Conservation (phyloP, 495 filamentous ascomycete species). For the Aspergillus bridgeri region DNA sequence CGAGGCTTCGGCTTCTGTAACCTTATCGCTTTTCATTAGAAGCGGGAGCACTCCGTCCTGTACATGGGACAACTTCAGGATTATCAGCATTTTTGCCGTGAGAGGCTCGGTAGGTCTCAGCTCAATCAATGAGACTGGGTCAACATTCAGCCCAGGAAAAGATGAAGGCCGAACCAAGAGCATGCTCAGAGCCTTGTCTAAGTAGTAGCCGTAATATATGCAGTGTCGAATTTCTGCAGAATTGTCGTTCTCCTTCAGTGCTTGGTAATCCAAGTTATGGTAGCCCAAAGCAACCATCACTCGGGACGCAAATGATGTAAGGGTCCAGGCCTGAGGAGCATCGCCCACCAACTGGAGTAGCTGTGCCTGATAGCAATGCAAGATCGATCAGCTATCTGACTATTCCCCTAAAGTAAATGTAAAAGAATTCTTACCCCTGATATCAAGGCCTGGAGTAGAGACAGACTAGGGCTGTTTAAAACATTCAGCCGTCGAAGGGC, state of each 20-base stretch:
- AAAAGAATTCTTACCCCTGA: slow-evolving; percentile 22
- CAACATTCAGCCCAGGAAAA: slow-evolving; percentile 28
- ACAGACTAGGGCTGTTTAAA: slow-evolving; percentile 23
- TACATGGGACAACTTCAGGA: slow-evolving; percentile 25
- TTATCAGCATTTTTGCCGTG: slow-evolving; percentile 19
- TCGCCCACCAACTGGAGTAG: slow-evolving; percentile 28
- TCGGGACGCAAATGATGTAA: slow-evolving; percentile 22
- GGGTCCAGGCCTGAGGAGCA: slow-evolving; percentile 28
- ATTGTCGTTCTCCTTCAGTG: slow-evolving; percentile 20
- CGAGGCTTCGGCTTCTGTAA: not conserved
- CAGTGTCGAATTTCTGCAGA: slow-evolving; percentile 24
- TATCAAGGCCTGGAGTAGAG: slow-evolving; percentile 25
- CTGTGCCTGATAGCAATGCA: slow-evolving; percentile 16
- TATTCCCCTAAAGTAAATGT: not conserved
- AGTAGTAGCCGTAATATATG: slow-evolving; percentile 31
- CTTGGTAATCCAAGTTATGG: slow-evolving; percentile 20
- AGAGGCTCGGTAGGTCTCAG: slow-evolving; percentile 24
- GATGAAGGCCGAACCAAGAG: slow-evolving; percentile 35
- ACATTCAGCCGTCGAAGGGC: slow-evolving; percentile 22
- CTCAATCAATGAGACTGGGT: slow-evolving; percentile 21
- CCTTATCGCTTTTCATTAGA: not conserved
- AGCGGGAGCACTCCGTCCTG: slow-evolving; percentile 16
- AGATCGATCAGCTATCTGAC: not conserved
- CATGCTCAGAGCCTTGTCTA: slow-evolving; percentile 35
- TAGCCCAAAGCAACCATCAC: slow-evolving; percentile 29